Percentiles rank a stretch among this genome's conserved stretches.
These are phyloP conservation scores for Penicillium fuscoglaucum DNA, from an alignment of 2,329 filamentous ascomycete genomes.

Conservation along the genomic window DNA sequence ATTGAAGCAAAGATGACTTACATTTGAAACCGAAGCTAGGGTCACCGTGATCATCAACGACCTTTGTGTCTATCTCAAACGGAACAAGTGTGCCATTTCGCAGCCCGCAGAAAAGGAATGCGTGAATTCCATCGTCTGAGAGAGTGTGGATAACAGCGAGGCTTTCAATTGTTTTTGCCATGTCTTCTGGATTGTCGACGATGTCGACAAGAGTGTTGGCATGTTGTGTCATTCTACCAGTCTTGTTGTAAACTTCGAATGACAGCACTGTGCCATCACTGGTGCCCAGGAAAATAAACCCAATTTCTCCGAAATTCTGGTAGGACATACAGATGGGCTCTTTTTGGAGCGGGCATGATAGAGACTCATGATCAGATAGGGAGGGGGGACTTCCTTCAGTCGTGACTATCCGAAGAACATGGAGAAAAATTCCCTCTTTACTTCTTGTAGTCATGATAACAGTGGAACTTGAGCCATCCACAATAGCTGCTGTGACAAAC, in stretches of 20 bases:
- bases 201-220: slow-evolving; percentile 29
- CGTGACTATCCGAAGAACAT: slow-evolving; percentile 27
- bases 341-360: slow-evolving; percentile 26
- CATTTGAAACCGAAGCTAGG: slow-evolving; percentile 26
- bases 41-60: not conserved
- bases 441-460: slow-evolving; percentile 32
- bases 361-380: slow-evolving; percentile 26
- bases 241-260: slow-evolving; percentile 29
- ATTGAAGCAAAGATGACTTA: slow-evolving; percentile 16
- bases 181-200: slow-evolving; percentile 25
- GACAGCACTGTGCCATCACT: slow-evolving; percentile 38
- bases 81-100: slow-evolving; percentile 47
- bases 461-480: slow-evolving; percentile 31
- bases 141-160: slow-evolving; percentile 31
- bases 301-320: slow-evolving; percentile 27
- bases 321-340: slow-evolving; percentile 42
- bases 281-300: slow-evolving; percentile 44
- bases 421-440: slow-evolving; percentile 29
- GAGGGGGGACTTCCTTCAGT: slow-evolving; percentile 16
- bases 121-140: slow-evolving; percentile 12
- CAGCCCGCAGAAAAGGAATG: slow-evolving; percentile 47
- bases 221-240: slow-evolving; percentile 18
- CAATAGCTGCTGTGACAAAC: slow-evolving; percentile 31
- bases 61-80: slow-evolving; percentile 30
- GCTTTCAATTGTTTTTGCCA: slow-evolving; percentile 40